A percentile compares a stretch with the other conserved stretches of the same genome.
These are phyloP conservation scores for Nicotiana paniculata DNA, from an alignment of 257 asterid genomes.

Conservation along the genomic window DNA sequence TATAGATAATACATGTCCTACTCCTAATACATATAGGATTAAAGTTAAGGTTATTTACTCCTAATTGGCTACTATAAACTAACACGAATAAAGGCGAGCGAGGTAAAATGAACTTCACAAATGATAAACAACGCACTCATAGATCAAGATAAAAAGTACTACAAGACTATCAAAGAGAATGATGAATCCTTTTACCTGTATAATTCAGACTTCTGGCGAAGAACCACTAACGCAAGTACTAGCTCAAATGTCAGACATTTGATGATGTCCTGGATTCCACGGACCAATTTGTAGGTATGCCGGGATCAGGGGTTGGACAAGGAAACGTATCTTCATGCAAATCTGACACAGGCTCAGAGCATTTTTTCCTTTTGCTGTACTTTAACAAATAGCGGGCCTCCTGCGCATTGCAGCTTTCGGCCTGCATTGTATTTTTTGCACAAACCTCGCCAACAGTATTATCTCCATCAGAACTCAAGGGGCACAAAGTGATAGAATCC, in stretches of 20 bases:
- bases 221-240: conserved; percentile 6
- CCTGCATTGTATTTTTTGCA: conserved; percentile 13
- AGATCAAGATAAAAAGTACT: background rate
- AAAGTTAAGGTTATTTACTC: no score
- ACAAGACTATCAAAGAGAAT: background rate
- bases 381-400: conserved; percentile 34
- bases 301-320: conserved; percentile 12
- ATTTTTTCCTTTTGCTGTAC: conserved; percentile 38
- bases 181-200: conserved; percentile 29
- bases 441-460: conserved; percentile 20
- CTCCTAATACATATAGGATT: no score
- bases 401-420: conserved; percentile 21
- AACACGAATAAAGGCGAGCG: background rate
- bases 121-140: background rate
- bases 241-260: conserved; percentile 22
- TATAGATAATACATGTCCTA: no score
- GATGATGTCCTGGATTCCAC: conserved; percentile 31
- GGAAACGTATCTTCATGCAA: background rate
- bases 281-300: conserved; percentile 26
- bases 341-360: conserved; percentile 17
- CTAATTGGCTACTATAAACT: no score
- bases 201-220: conserved; percentile 16
- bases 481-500: conserved; percentile 4
- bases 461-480: conserved; percentile 18
- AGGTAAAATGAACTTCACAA: background rate